Conservation (phyloP, 495 filamentous ascomycete species). For the Neurospora africana region DNA sequence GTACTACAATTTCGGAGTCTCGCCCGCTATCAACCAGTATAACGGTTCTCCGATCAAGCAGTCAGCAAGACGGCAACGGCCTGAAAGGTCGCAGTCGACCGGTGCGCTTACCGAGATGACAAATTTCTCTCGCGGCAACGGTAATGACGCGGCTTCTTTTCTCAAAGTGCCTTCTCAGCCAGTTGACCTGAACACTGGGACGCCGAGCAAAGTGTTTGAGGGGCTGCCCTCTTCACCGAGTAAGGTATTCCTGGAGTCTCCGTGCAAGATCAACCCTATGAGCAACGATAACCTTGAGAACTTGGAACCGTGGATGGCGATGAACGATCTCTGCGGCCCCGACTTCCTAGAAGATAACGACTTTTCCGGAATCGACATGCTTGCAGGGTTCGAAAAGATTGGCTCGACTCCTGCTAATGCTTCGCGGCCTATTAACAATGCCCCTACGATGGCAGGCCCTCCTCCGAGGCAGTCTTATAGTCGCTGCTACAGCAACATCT, state of each 20-base stretch:
- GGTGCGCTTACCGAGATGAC: conserved; percentile 61
- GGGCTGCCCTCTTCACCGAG: conserved; percentile 32
- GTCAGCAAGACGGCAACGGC: conserved; percentile 51
- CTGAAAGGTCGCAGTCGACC: conserved; percentile 47
- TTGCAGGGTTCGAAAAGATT: conserved; percentile 86
- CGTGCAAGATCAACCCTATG: conserved; percentile 29
- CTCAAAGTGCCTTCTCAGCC: conserved; percentile 33
- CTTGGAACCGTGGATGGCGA: conserved; percentile 28
- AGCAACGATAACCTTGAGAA: conserved; percentile 31
- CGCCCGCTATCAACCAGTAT: conserved; percentile 23
- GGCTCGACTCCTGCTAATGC: conserved; percentile 38
- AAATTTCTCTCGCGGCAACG: conserved; percentile 38
- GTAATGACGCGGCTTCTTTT: conserved; percentile 33
- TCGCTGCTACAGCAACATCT: conserved; percentile 33
- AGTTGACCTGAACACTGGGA: conserved; percentile 35
- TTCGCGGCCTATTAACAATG: conserved; percentile 16
- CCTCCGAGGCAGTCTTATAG: conserved; percentile 4
- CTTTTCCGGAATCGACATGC: conserved; percentile 65
- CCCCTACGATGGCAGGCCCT: conserved; percentile 24
- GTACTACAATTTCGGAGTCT: conserved; percentile 25
- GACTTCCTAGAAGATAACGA: conserved; percentile 53
- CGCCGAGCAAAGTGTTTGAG: conserved; percentile 45
- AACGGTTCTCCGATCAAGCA: conserved; percentile 70
- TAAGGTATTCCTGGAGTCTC: conserved; percentile 48
- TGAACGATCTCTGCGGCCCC: conserved; percentile 43